Evolutionary conservation across 495 filamentous ascomycete species (phyloP).

Genomic region (Xylaria bambusicola): DNA sequence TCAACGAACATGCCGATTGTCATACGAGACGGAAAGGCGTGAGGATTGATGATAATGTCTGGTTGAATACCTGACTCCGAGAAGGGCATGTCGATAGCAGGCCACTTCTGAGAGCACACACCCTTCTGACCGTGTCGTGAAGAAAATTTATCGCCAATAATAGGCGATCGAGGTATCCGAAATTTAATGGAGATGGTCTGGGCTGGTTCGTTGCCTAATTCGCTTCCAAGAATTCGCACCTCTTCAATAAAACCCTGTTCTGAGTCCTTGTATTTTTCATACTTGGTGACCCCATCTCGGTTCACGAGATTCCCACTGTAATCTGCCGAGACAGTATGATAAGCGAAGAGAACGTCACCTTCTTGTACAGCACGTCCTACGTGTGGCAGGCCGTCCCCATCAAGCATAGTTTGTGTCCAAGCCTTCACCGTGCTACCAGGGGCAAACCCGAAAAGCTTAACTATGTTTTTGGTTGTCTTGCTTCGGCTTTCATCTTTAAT

Average conservation of each 20-base stretch:
- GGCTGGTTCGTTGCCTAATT: slow-evolving; percentile 76
- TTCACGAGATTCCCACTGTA: slow-evolving; percentile 73
- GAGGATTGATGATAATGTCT: slow-evolving; percentile 97
- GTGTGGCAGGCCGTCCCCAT: slow-evolving; percentile 82
- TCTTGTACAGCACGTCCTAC: slow-evolving; percentile 74
- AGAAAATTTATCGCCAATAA: slow-evolving; percentile 98
- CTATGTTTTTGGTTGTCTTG: slow-evolving; percentile 55
- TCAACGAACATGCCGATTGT: slow-evolving; percentile 99
- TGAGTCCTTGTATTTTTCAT: slow-evolving; percentile 86
- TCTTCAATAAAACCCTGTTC: slow-evolving; percentile 90
- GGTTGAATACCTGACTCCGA: slow-evolving; percentile 96
- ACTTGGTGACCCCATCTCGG: slow-evolving; percentile 75
- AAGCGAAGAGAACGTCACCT: slow-evolving; percentile 83
- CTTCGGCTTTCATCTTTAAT: slow-evolving; percentile 70
- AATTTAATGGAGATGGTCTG: slow-evolving; percentile 89
- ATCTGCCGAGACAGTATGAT: slow-evolving; percentile 82
- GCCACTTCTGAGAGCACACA: slow-evolving; percentile 97
- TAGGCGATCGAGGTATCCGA: slow-evolving; percentile 82
- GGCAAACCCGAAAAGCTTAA: slow-evolving; percentile 83
- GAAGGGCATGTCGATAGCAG: slow-evolving; percentile 92
- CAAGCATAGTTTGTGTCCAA: slow-evolving; percentile 66
- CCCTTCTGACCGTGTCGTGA: slow-evolving; percentile 98
- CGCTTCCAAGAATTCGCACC: slow-evolving; percentile 83
- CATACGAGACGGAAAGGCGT: slow-evolving; percentile 99
- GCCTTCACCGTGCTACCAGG: slow-evolving; percentile 66